A percentile compares a stretch with the other conserved stretches of the same genome.
These are phyloP conservation scores for Globisporangium abappressorium DNA, from an alignment of 352 stramenopile genomes.

Conservation along the genomic window DNA sequence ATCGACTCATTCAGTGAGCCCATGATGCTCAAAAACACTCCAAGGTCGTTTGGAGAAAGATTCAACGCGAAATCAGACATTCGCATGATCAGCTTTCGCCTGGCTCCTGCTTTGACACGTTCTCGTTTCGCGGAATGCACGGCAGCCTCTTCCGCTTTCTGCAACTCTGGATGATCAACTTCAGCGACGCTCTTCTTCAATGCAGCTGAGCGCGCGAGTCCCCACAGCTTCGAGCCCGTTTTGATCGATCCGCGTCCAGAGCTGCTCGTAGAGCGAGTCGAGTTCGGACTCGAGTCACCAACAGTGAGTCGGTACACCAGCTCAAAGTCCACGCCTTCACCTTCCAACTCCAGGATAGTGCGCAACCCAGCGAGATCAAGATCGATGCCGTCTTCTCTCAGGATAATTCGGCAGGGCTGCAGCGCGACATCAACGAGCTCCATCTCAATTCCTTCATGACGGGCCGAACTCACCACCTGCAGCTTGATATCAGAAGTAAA, in stretches of 20 bases:
- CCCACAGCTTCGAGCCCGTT: conserved; percentile 50
- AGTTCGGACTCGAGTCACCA: conserved; percentile 30
- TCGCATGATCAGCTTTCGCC: conserved; percentile 64
- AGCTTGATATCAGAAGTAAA: conserved; percentile 79
- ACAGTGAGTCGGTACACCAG: conserved; percentile 70
- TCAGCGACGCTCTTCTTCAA: conserved; percentile 62
- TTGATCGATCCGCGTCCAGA: conserved; percentile 21
- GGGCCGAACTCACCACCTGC: conserved; percentile 51
- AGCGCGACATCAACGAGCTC: conserved; percentile 80
- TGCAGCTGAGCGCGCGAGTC: conserved; percentile 45
- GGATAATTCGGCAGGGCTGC: conserved; percentile 63
- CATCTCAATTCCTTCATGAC: conserved; percentile 68
- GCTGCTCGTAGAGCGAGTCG: conserved; percentile 9
- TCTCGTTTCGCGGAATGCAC: conserved; percentile 27
- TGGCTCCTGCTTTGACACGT: conserved; percentile 51
- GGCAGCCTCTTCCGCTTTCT: conserved; percentile 31
- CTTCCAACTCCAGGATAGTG: conserved; percentile 83
- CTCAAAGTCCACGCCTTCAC: conserved; percentile 80
- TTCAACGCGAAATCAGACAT: conserved; percentile 88
- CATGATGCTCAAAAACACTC: conserved; percentile 78
- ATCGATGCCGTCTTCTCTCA: conserved; percentile 66
- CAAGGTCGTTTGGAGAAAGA: conserved; percentile 72
- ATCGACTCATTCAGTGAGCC: conserved; percentile 61
- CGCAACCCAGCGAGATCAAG: conserved; percentile 69
- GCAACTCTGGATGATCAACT: conserved; percentile 46